Evolutionary conservation across 352 stramenopile genomes (phyloP).

Genomic region (Phytophthora ramorum): DNA sequence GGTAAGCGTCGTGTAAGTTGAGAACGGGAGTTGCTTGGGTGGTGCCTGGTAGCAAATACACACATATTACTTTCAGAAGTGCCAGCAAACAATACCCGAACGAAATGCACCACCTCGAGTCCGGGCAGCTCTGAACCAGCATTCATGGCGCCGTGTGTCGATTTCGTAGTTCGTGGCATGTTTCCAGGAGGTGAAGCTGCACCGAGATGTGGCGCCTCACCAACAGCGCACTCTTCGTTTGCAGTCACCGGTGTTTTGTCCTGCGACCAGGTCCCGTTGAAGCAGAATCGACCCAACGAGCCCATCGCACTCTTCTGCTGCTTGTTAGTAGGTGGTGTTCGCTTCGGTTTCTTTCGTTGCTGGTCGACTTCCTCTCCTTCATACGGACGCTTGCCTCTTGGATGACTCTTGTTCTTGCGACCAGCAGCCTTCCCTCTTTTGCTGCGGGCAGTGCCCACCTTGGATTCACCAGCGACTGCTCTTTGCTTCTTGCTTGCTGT

Average conservation of each 20-base stretch:
- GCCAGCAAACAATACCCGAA: slow-evolving; percentile 17
- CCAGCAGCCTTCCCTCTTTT: neutral
- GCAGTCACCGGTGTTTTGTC: neutral
- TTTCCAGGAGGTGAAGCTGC: slow-evolving; percentile 1
- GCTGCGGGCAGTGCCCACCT: neutral
- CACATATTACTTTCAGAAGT: neutral
- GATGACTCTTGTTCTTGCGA: neutral
- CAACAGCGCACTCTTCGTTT: neutral
- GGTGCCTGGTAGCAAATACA: slow-evolving; percentile 1
- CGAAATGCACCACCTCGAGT: neutral
- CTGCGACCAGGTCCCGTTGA: slow-evolving; percentile 1
- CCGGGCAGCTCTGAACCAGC: neutral
- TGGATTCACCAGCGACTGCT: neutral
- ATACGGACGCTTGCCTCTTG: slow-evolving; percentile 17
- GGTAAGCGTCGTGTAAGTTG: neutral
- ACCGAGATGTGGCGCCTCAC: neutral
- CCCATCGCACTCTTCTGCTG: slow-evolving; percentile 1
- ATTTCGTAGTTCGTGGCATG: neutral
- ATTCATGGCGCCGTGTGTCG: neutral
- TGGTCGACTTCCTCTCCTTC: slow-evolving; percentile 6
- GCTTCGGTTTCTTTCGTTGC: slow-evolving; percentile 20
- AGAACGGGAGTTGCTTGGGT: neutral
- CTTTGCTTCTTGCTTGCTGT: neutral
- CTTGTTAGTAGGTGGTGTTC: neutral
- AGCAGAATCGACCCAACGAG: slow-evolving; percentile 28